These are phyloP conservation scores for Pseudotulostoma volvatum DNA, from an alignment of 495 filamentous ascomycete species.

Conservation along the genomic window DNA sequence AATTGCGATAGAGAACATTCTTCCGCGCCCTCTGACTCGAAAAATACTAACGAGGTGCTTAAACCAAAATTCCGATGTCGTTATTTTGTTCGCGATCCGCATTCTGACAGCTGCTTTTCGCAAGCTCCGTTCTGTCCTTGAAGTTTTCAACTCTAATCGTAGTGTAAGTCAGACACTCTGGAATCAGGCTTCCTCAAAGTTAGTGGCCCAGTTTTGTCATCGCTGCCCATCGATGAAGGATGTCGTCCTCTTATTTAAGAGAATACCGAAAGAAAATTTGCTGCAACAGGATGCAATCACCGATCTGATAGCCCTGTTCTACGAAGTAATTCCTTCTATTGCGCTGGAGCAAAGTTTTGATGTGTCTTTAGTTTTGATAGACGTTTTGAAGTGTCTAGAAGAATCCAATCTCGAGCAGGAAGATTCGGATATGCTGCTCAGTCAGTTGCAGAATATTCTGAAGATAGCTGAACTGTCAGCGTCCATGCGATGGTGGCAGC, in stretches of 20 bases:
- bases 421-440: constrained; percentile 36
- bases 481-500: constrained; percentile 69
- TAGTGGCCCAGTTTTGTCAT: constrained; percentile 58
- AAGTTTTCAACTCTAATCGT: constrained; percentile 24
- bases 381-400: constrained; percentile 39
- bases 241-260: constrained; percentile 50
- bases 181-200: constrained; percentile 44
- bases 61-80: constrained; percentile 52
- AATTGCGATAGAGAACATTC: constrained; percentile 64
- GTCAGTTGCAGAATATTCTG: constrained; percentile 61
- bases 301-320: constrained; percentile 61
- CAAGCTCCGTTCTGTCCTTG: constrained; percentile 47
- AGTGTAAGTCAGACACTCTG: constrained; percentile 35
- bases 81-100: constrained; percentile 68
- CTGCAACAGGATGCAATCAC: constrained; percentile 64
- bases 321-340: constrained; percentile 61
- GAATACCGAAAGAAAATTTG: constrained; percentile 46
- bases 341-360: constrained; percentile 76
- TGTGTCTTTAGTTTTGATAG: constrained; percentile 56
- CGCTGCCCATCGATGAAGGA: constrained; percentile 67
- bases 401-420: constrained; percentile 17
- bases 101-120: constrained; percentile 61
- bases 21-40: constrained; percentile 68
- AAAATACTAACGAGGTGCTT: constrained; percentile 64
- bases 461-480: constrained; percentile 61